phyloP scores from a whole-genome alignment of 83 land plant species.

The Picea engelmannii region DNA sequence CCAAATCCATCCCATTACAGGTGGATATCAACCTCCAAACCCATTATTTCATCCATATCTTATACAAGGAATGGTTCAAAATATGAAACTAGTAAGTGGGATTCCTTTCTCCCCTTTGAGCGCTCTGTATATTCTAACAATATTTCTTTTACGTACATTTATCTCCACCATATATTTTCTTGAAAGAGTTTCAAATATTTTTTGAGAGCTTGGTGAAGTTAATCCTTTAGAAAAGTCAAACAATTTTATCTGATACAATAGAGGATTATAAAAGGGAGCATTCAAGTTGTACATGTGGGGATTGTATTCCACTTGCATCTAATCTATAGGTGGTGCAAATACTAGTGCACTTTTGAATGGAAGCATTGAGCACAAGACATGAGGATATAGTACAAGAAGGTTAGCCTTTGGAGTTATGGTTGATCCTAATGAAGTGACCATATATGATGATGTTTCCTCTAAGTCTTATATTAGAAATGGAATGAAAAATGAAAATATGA shows the following conservation, averaged over 20 bases:
- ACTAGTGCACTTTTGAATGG: slow-evolving; percentile 86
- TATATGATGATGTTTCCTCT: too few relatives aligned
- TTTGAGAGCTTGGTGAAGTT: slow-evolving; percentile 90
- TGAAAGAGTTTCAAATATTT: slow-evolving; percentile 88
- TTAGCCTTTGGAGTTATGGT: slow-evolving; percentile 92
- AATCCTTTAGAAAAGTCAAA: slow-evolving; percentile 90
- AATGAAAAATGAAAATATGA: too few relatives aligned
- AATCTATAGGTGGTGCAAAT: slow-evolving; percentile 69
- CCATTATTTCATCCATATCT: slow-evolving; percentile 97
- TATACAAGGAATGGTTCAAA: slow-evolving; percentile 96
- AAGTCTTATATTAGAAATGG: too few relatives aligned
- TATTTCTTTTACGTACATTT: slow-evolving; percentile 76
- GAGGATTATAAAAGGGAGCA: slow-evolving; percentile 65
- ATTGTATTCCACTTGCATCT: slow-evolving; percentile 90
- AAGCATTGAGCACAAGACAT: slow-evolving; percentile 74
- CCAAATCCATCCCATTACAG: slow-evolving; percentile 21
- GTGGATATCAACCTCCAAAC: slow-evolving; percentile 71
- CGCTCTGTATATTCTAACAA: slow-evolving; percentile 90
- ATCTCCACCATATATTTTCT: slow-evolving; percentile 65
- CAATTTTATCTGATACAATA: slow-evolving; percentile 36
- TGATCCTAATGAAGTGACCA: slow-evolving; percentile 35
- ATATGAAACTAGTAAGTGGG: slow-evolving; percentile 98
- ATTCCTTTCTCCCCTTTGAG: slow-evolving; percentile 96
- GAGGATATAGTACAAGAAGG: slow-evolving; percentile 64
- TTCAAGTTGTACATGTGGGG: slow-evolving; percentile 78